Evolutionary conservation across 257 asterid species (phyloP), one percentile per base, ranked within the genome.

Genomic region (Solanum neorickii): DNA sequence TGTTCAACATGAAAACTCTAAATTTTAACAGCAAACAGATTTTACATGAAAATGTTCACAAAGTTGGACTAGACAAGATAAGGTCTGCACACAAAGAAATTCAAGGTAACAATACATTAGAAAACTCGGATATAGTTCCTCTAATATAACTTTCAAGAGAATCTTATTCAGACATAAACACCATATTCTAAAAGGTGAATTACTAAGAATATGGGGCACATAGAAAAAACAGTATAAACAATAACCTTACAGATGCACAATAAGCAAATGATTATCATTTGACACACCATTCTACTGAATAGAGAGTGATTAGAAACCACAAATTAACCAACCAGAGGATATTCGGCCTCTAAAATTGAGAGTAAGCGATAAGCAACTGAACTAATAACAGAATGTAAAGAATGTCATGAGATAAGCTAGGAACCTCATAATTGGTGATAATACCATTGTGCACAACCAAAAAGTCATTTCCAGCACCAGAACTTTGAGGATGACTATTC

Each of bases 401-500:
- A 85, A 31, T 69, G 12, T 21, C 29, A 86, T 73, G 20, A 66
- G 31, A 35, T 33, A 52, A 25, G 46, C 13, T 16, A 46, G 41
- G 84, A 86, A 97, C 99, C 99, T 94, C 97, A 88, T 97, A 97
- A 91, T 97, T 97, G 46, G 99, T 97, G 89, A 97, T 90, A 85
- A 97, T 93, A 88, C 99, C 99, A 91, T 97, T 97, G 87, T 97
- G 99, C 86, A 97, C 99, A 85, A 95, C 99, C 92, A 95, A 59
- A 87, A 97, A 97, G 85, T 97, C 98, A 44, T 97, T 95, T 85
- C 90, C 94, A 37, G 92, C 87, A 83, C 92, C 99, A 87, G 99
- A 97, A 62, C 94, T 90, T 87, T 97, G 99, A 66, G 99, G 99
- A 89, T 97, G 99, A 86, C 98, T 97, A 88, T 97, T 97, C 88